A percentile compares a stretch with the other conserved stretches of the same genome.
phyloP scores from a whole-genome alignment of 163 green algal species.

The Scenedesmus sp. region DNA sequence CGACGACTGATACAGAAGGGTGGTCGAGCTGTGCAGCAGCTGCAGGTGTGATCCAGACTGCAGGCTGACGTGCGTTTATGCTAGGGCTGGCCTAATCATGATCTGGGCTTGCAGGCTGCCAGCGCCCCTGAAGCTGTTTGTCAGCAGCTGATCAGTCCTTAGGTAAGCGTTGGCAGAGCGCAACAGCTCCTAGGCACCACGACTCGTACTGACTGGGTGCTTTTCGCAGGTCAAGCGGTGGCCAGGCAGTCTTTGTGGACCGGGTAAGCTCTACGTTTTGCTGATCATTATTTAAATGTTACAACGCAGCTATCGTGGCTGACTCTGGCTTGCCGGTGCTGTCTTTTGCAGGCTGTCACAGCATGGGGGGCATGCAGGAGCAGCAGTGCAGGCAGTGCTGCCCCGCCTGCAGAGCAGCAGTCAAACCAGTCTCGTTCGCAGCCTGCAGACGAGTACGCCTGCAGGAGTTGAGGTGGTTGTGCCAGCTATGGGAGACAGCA shows the following conservation, averaged over 20 bases:
- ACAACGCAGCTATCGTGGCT: neutral
- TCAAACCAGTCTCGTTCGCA: neutral
- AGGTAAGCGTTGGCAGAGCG: neutral
- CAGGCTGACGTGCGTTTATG: neutral
- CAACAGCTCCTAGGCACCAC: neutral
- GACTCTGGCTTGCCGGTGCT: neutral
- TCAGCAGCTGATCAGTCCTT: neutral
- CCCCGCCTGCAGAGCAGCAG: neutral
- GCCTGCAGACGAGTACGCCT: conserved; percentile 41
- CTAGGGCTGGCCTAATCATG: conserved; percentile 14
- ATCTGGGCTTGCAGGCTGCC: conserved; percentile 15
- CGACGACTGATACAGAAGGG: neutral
- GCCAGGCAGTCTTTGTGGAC: conserved; percentile 23
- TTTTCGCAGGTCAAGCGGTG: conserved; percentile 20
- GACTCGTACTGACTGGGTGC: conserved; percentile 27
- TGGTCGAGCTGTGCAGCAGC: neutral
- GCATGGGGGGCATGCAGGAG: conserved; percentile 1
- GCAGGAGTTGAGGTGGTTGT: conserved; percentile 68
- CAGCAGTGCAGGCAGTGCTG: neutral
- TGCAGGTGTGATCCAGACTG: conserved; percentile 4
- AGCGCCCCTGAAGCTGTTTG: neutral
- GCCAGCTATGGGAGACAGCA: conserved; percentile 94
- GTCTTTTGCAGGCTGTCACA: neutral
- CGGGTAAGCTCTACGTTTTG: neutral
- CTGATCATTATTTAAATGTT: neutral